These are phyloP conservation scores for Ensete ventricosum DNA, from an alignment of 176 grass and related monocot genomes.

Conservation along the genomic window DNA sequence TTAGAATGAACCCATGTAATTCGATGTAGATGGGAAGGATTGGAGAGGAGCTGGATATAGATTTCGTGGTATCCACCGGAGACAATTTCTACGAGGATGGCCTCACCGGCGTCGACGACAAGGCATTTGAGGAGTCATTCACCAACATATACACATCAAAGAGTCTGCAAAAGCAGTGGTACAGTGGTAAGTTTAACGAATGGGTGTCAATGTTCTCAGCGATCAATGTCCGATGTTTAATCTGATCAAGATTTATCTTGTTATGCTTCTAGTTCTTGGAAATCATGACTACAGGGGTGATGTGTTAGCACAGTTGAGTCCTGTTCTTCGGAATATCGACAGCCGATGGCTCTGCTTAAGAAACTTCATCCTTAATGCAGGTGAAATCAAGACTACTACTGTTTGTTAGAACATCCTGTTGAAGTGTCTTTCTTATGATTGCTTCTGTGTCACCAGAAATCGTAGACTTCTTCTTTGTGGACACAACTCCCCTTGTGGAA, in stretches of 20 bases:
- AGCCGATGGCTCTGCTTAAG: conserved; percentile 73
- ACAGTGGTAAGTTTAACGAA: conserved; percentile 31
- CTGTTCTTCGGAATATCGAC: conserved; percentile 43
- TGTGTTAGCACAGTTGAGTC: conserved; percentile 50
- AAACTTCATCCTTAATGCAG: conserved; percentile 62
- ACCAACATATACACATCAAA: conserved; percentile 51
- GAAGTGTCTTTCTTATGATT: background rate
- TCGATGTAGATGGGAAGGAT: conserved; percentile 58
- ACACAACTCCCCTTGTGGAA: conserved; percentile 59
- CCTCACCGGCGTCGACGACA: conserved; percentile 48
- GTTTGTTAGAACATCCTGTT: background rate
- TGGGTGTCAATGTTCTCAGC: background rate
- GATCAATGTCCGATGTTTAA: background rate
- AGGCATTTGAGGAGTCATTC: conserved; percentile 57
- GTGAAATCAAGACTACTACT: conserved; percentile 3
- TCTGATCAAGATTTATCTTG: background rate
- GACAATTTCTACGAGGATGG: conserved; percentile 81
- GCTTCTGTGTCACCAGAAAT: conserved; percentile 28
- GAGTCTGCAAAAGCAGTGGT: conserved; percentile 78
- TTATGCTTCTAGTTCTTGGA: conserved; percentile 47
- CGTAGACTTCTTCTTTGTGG: conserved; percentile 79
- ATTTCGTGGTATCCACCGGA: conserved; percentile 83
- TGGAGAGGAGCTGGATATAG: conserved; percentile 48
- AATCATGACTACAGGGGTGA: conserved; percentile 84
- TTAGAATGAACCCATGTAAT: too few species aligned